Evolutionary conservation across 2,329 filamentous ascomycete genomes (phyloP), one percentile per base, ranked within the genome.

Genomic region (Claviceps maximensis): DNA sequence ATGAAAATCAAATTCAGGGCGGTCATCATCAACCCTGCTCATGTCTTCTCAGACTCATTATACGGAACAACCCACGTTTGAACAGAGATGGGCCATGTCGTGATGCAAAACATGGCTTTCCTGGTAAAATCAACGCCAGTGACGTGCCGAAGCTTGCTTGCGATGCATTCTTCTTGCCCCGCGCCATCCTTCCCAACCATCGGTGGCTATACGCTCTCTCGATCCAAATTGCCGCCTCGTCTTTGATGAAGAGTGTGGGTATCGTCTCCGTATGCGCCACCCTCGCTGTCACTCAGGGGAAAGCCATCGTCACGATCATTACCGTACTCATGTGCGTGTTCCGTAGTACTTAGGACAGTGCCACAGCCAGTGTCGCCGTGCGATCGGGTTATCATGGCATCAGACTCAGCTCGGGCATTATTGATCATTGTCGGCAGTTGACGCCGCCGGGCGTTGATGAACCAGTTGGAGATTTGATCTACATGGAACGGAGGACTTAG

Each of bases 391-490:
- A 65, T 67, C 66, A 72, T 74, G 54, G 70, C 74, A 54, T 77
- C 72, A 7, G 71, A 69, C 64, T 80, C 77, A 51, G 71, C 73
- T 51, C 72, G 70, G 2, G 76, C 75, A 57, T 77, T 78, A 61
- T 73, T 80, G 58, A 80, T 76, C 73, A 84, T 76, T 42, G 71
- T 68, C 1, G 80, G 80, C 21, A 84, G 67, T 60, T 84, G 78
- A 48, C 85, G 80, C 53, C 85, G 76, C 52, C 84, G 78, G 29
- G 84, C 84, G 58, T 89, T 89, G 68, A 88, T 89, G 67, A 87
- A 89, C 85, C 85, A 89, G 68, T 88, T 88, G 56, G 82, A 86
- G 23, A 89, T 86, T 72, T 82, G 79, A 66, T 82, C 79, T 83
- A 47, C 17, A 52, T 60, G 52, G 61, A 15, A 41, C 8, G 5